phyloP scores from a whole-genome alignment of 2,329 filamentous ascomycete species.

The Ophiostoma perfectum region DNA sequence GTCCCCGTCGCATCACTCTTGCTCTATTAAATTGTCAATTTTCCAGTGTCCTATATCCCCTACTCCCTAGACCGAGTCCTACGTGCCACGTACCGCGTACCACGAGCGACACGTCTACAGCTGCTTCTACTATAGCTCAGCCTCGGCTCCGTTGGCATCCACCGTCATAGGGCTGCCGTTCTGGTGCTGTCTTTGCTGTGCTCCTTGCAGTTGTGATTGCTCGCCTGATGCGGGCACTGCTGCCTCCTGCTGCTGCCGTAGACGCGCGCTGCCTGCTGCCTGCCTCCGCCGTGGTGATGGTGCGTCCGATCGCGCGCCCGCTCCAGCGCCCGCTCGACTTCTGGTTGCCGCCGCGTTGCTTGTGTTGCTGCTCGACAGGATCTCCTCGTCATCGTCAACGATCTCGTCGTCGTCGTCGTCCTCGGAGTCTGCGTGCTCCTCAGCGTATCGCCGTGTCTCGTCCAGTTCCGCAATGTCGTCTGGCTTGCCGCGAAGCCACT shows the following conservation, averaged over 20 bases:
- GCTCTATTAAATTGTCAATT: not conserved
- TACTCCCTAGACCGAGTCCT: not conserved
- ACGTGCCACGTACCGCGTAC: not conserved
- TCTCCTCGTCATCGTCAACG: conserved; percentile 53
- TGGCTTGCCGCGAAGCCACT: conserved; percentile 86
- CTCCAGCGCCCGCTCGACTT: not conserved
- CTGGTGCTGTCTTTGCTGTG: conserved; percentile 38
- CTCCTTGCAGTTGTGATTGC: conserved; percentile 28
- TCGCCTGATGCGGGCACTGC: conserved; percentile 17
- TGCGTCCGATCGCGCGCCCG: conserved; percentile 25
- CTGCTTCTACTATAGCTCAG: conserved; percentile 42
- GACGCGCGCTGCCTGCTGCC: conserved; percentile 34
- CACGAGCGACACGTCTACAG: not conserved
- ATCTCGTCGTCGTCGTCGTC: conserved; percentile 49
- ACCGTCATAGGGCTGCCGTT: conserved; percentile 54
- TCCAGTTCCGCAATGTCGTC: conserved; percentile 75
- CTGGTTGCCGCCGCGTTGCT: conserved; percentile 33
- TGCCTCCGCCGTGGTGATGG: conserved; percentile 1
- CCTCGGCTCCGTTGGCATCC: conserved; percentile 51
- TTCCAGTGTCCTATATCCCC: not conserved
- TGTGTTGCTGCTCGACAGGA: conserved; percentile 36
- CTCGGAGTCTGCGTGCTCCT: conserved; percentile 54
- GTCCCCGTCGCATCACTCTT: not conserved
- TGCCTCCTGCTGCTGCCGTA: conserved; percentile 34
- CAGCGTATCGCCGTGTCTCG: conserved; percentile 58